These are phyloP conservation scores for Coniella lustricola DNA, from an alignment of 2,329 filamentous ascomycete genomes.

Conservation along the genomic window DNA sequence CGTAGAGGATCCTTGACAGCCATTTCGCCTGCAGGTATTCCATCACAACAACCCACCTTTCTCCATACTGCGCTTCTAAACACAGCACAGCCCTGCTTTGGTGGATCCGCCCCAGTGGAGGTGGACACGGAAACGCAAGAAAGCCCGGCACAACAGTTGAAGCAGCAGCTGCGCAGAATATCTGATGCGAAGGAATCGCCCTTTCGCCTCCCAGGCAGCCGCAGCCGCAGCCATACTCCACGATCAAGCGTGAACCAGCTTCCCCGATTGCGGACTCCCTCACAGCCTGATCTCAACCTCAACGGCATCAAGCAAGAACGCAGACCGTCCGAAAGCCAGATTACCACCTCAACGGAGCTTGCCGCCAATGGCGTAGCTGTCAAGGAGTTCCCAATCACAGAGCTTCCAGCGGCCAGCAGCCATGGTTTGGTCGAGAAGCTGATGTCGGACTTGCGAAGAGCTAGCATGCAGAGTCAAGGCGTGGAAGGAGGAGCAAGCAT, in stretches of 20 bases:
- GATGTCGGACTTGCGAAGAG: conserved; percentile 42
- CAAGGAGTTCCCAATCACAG: conserved; percentile 32
- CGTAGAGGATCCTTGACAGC: conserved; percentile 5
- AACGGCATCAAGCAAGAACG: conserved; percentile 10
- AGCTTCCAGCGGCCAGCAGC: conserved; percentile 29
- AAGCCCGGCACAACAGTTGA: conserved; percentile 14
- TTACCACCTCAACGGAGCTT: conserved; percentile 13
- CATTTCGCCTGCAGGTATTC: conserved; percentile 13
- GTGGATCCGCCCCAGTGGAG: conserved; percentile 5
- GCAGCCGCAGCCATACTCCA: conserved; percentile 11
- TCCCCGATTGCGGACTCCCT: conserved; percentile 9
- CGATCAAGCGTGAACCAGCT: conserved; percentile 11
- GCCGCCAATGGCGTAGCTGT: conserved; percentile 15
- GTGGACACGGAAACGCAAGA: conserved; percentile 10
- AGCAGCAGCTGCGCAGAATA: conserved; percentile 15
- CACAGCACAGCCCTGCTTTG: conserved; percentile 8
- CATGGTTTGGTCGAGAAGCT: conserved; percentile 45
- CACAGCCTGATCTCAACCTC: conserved; percentile 4
- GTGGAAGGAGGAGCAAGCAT: background rate
- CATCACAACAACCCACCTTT: conserved; percentile 13
- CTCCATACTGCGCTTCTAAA: conserved; percentile 9
- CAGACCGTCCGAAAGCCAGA: conserved; percentile 15
- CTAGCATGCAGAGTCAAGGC: conserved; percentile 20
- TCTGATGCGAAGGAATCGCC: conserved; percentile 13
- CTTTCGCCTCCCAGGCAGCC: conserved; percentile 2